Evolutionary conservation across 2,329 filamentous ascomycete species (phyloP).

Genomic region (Tolypocladium pustulatum): DNA sequence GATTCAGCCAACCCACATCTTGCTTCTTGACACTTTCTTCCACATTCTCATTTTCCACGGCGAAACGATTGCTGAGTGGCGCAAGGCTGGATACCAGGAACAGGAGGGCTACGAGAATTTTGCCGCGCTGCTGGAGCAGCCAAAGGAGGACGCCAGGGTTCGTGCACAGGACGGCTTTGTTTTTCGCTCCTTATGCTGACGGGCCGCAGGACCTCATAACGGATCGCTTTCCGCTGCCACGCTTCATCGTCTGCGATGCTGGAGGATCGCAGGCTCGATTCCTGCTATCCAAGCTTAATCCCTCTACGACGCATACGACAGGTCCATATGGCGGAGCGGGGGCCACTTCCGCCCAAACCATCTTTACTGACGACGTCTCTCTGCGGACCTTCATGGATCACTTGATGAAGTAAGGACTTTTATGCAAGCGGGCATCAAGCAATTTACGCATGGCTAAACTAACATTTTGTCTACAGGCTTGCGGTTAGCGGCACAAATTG

Average conservation of each 20-base stretch:
- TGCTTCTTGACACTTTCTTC: conserved; percentile 97
- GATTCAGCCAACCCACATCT: conserved; percentile 86
- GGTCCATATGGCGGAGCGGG: conserved; percentile 84
- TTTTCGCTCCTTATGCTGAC: conserved; percentile 5
- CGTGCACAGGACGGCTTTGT: conserved; percentile 19
- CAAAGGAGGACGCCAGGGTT: conserved; percentile 93
- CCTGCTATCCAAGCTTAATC: conserved; percentile 92
- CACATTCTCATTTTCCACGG: conserved; percentile 99
- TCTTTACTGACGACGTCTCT: conserved; percentile 97
- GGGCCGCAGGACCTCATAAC: conserved; percentile 75
- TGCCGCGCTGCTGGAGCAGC: conserved; percentile 73
- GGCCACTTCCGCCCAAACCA: conserved; percentile 83
- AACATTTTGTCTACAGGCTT: conserved; percentile 27
- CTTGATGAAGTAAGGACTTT: conserved; percentile 76
- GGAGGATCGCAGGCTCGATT: conserved; percentile 96
- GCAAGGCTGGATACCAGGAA: conserved; percentile 94
- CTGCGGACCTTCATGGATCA: conserved; percentile 99
- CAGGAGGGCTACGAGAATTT: conserved; percentile 99
- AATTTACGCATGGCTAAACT: conserved; percentile 8
- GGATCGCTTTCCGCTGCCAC: conserved; percentile 93
- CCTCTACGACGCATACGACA: conserved; percentile 90
- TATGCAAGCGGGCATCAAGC: too few species aligned
- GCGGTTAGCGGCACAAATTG: conserved; percentile 55
- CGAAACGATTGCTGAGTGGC: conserved; percentile 95
- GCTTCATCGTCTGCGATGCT: conserved; percentile 98